These are phyloP conservation scores for Paramarasmius palmivorus DNA, from an alignment of 1,284 basidiomycete species.

Conservation along the genomic window DNA sequence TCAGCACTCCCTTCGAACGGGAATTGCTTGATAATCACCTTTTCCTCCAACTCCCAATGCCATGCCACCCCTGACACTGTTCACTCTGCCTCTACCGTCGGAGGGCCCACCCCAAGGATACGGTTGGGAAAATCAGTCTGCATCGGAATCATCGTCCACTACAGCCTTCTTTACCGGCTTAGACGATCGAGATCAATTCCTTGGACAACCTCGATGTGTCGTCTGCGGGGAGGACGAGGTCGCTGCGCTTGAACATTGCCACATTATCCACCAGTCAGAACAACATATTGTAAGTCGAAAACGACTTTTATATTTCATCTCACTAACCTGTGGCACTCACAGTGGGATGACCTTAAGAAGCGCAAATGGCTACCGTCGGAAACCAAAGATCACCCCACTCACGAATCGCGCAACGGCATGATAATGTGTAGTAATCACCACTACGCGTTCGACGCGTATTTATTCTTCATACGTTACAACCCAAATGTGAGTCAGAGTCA, in stretches of 20 bases:
- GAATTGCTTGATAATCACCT: too few species aligned
- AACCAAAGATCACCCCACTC: not conserved
- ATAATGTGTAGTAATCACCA: conserved; percentile 10
- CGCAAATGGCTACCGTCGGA: conserved; percentile 7
- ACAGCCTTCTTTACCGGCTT: conserved; percentile 21
- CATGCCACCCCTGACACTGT: conserved; percentile 13
- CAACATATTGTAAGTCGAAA: not conserved
- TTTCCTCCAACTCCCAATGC: too few species aligned
- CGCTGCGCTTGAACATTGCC: conserved; percentile 12
- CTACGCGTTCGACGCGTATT: too few species aligned
- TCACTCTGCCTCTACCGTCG: conserved; percentile 17
- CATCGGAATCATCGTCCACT: conserved; percentile 17
- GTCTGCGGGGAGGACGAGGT: conserved; percentile 13
- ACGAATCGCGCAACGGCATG: conserved; percentile 9
- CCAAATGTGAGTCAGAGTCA: conserved; percentile 13
- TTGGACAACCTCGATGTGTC: conserved; percentile 16
- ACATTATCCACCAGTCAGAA: conserved; percentile 14
- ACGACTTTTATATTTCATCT: not conserved
- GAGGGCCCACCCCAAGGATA: conserved; percentile 16
- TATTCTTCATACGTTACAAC: too few species aligned
- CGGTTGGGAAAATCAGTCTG: conserved; percentile 17
- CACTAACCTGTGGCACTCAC: too few species aligned
- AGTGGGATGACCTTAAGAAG: conserved; percentile 6
- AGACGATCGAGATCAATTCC: conserved; percentile 21
- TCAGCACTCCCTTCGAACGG: too few species aligned